Conservation (phyloP, 2,329 filamentous ascomycete species). For the Allantophomopsis cytisporea region DNA sequence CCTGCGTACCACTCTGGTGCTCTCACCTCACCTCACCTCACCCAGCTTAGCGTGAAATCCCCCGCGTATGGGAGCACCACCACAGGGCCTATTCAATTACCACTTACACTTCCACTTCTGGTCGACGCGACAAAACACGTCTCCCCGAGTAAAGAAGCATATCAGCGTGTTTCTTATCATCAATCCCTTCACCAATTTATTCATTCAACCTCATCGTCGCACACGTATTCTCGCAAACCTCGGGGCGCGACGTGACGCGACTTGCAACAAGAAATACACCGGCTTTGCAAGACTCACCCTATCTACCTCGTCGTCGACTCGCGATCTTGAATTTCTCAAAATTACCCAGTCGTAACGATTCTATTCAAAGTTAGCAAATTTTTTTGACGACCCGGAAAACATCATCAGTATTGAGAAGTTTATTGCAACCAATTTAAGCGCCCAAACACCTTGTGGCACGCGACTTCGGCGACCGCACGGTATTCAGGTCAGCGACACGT, state of each 20-base stretch:
- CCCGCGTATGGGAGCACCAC: too few relatives aligned
- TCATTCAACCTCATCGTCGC: conserved; percentile 1
- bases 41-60: too few relatives aligned
- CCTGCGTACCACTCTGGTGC: too few relatives aligned
- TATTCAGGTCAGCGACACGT: neutral
- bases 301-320: neutral
- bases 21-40: too few relatives aligned
- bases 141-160: conserved; percentile 1
- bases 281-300: neutral
- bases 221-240: neutral
- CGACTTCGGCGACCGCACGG: neutral
- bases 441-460: neutral
- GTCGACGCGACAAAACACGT: conserved; percentile 2
- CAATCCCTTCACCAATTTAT: neutral
- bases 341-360: too few relatives aligned
- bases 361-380: too few relatives aligned
- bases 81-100: too few relatives aligned
- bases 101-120: conserved; percentile 5
- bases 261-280: too few relatives aligned
- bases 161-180: conserved; percentile 1
- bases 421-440: conserved; percentile 1
- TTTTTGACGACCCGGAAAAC: neutral
- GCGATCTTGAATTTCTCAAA: neutral
- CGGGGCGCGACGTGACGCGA: too few relatives aligned
- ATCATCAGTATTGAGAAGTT: neutral